Base-by-base conservation (phyloP, 352 stramenopile species). In the Phytophthora brassicae region DNA sequence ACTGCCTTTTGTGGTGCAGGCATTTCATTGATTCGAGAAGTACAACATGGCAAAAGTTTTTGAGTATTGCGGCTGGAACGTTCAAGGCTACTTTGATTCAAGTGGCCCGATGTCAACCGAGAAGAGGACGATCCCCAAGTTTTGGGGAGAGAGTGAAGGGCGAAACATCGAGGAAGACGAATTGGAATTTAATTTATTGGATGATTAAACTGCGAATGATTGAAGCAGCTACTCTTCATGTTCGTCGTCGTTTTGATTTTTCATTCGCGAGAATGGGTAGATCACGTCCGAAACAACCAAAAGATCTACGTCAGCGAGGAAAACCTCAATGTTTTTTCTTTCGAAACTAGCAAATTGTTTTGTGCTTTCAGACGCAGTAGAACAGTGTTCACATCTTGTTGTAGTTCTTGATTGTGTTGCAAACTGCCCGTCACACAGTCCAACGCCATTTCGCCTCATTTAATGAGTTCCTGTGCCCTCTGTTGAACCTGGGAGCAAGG, bases 241-340 rank as follows among this genome's bases (percentile, higher is more conserved):
- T 14, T 68, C 51, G 23, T 31, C 26, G 45, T 63, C 60, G 11
- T 56, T 28, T 0, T 54, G 35, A 3, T 42, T 42, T 42, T 42
- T 16, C 29, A 33, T 54, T 68, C 29, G 43, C 38, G 16, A 64
- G 29, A 59, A 48, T 38, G 28, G 23, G 19, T 69, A 31, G 7
- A 29, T n/a, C 4, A 66, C 16, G 16, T 38, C 31, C 31, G 31
- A 38, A 12, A 38, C 31, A 12, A 12, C 35, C 35, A 42, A 42
- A 6, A 42, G 45, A 17, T 22, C 22, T 0, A 58, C 28, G 22
- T 63, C 49, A 13, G 12, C 35, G 2, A 53, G 16, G 6, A 71
- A 61, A 12, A 20, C 36, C 43, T 71, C 39, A 13, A 59, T 36
- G 31, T 38, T 1, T 13, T 20, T 44, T 50, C 29, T 26, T 16